phyloP scores from a whole-genome alignment of 2,329 filamentous ascomycete species.

The Claviceps capensis region DNA sequence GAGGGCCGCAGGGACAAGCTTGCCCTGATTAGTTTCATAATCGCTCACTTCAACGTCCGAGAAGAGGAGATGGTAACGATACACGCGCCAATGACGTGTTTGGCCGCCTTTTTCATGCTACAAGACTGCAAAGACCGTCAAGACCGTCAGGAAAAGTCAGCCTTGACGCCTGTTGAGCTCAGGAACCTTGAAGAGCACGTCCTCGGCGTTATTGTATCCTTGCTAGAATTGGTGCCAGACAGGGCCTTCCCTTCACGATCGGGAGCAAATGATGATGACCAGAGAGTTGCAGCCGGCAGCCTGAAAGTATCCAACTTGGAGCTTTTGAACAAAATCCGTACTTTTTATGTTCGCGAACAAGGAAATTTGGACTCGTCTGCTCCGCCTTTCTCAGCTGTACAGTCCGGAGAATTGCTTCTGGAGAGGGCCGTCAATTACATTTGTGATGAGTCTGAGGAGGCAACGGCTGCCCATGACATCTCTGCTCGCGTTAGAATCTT shows the following conservation, averaged over 20 bases:
- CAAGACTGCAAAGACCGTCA: conserved; percentile 33
- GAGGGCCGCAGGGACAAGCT: conserved; percentile 48
- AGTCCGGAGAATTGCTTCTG: conserved; percentile 49
- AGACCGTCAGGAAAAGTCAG: conserved; percentile 17
- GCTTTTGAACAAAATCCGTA: conserved; percentile 44
- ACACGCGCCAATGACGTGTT: conserved; percentile 60
- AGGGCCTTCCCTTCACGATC: conserved; percentile 36
- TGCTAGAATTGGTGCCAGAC: conserved; percentile 52
- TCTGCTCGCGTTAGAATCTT: conserved; percentile 46
- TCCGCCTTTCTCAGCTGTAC: conserved; percentile 42
- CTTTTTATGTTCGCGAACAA: conserved; percentile 58
- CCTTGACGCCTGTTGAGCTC: conserved; percentile 20
- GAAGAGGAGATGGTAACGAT: conserved; percentile 91
- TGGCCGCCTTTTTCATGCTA: conserved; percentile 49
- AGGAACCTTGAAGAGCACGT: conserved; percentile 19
- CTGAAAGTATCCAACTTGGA: conserved; percentile 24
- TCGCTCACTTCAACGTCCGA: conserved; percentile 78
- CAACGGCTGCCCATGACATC: conserved; percentile 31
- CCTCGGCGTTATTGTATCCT: conserved; percentile 37
- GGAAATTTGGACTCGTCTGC: conserved; percentile 50
- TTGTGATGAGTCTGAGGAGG: conserved; percentile 30
- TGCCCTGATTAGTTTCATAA: conserved; percentile 64
- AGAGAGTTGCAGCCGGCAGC: conserved; percentile 2
- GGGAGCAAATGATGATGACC: conserved; percentile 10
- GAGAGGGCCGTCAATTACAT: conserved; percentile 42